Evolutionary conservation across 306 rosid species (phyloP).

Genomic region (Pueraria montana): DNA sequence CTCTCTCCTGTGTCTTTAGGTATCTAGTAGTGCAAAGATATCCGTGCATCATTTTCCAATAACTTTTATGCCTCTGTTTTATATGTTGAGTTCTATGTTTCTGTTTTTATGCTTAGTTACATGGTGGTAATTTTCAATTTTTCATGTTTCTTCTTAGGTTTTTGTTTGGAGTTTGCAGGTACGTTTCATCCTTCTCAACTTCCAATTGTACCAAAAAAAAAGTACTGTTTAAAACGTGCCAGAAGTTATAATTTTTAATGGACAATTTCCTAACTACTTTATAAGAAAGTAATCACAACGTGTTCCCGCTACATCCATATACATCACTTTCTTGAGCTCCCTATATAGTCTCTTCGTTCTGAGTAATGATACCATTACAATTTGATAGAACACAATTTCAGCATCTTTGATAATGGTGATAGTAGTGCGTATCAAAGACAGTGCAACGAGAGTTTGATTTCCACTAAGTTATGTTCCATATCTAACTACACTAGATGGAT

Average conservation of each 20-base stretch:
- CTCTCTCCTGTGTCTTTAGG: no score
- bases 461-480: slow-evolving; percentile 57
- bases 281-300: background rate
- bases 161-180: background rate
- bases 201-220: background rate
- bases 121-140: no score
- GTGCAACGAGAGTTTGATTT: slow-evolving; percentile 48
- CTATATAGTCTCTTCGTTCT: background rate
- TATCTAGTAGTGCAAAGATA: no score
- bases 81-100: no score
- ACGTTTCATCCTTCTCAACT: background rate
- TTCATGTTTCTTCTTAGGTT: background rate
- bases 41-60: no score
- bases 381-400: background rate
- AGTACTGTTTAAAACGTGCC: background rate
- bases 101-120: no score
- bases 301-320: background rate
- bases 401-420: background rate
- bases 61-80: no score
- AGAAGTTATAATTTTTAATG: background rate
- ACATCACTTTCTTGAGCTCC: background rate
- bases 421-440: background rate
- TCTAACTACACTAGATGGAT: background rate
- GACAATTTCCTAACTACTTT: background rate
- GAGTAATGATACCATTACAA: slow-evolving; percentile 22